Base-by-base conservation (phyloP, 2,329 filamentous ascomycete genomes). In the Akanthomyces dipterigenus region DNA sequence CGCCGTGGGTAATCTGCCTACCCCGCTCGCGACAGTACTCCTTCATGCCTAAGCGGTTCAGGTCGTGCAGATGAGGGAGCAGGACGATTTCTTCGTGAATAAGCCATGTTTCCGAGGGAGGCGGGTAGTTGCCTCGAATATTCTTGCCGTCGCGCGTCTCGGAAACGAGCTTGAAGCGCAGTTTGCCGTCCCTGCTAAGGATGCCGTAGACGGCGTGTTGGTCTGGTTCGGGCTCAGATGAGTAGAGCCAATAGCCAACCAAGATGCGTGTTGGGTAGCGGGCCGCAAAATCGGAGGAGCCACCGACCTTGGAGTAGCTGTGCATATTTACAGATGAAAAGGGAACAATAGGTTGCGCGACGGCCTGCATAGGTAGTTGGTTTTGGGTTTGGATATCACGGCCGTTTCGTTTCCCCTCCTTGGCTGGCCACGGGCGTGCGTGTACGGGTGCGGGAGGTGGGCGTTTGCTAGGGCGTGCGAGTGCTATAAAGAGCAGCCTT, bases 151-250 rank as follows among this genome's bases (percentile, higher is more conserved):
- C 60, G 20, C 60, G 60, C 7, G 53, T 61, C 53, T 61, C 60
- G 4, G 60, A 42, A 16, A 61, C 60, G 36, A 61, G 51, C 53
- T 62, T 62, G 38, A 62, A 62, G 46, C 53, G 60, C 36, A 57
- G 60, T 46, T 57, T 62, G 60, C 53, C 60, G 38, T 56, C 60
- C 14, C 60, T 54, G 60, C 60, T 62, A 12, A 62, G 54, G 36
- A 62, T 62, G 54, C 60, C 60, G 22, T 56, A 62, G 38, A 62
- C 60, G 38, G 60, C 60, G 60, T 62, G 60, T 56, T 62, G 60
- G 60, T 62, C 45, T 46, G 60, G 60, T n/a, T 56, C 60, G 26
- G 53, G 43, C 46, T 62, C 60, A 16, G 31, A 51, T 4, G 60
- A 62, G 45, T 62, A 55, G 53, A 55, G 60, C 60, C 60, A 62